Base-by-base conservation (phyloP, 805 yeast genomes). In the Saitoella complicata region DNA sequence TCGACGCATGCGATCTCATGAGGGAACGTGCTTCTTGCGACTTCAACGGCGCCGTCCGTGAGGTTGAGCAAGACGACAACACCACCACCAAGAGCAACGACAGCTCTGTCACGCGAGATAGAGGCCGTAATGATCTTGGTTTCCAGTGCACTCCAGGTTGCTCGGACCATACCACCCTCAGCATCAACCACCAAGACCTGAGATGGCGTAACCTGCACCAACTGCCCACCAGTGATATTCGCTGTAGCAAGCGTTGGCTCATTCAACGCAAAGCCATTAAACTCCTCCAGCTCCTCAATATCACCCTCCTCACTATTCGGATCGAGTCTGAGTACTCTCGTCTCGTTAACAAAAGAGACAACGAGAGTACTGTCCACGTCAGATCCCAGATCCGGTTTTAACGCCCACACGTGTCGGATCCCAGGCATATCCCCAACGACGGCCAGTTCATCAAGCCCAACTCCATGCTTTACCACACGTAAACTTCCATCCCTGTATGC, bases 401-500 rank as follows among this genome's bases (percentile, higher is more conserved):
- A 37, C 7, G 54, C 39, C 50, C 50, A 51, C 29, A 51, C 39
- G 7, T 47, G 51, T 5, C 50, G 42, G 10, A 50, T 43, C 7
- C 48, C 51, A 3, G 35, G 30, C 11, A 47, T 40, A 12, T 38
- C 45, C 6, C 31, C 44, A 6, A 50, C 38, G 34, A 47, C 49
- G 6, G 43, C 51, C 7, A 43, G 9, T 3, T 45, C 42, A 5
- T 43, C 48, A 12, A 51, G 46, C n/a, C 51, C 50, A 29, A 51
- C 50, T 8, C 54, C 51, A 10, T 47, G 38, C 5, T 48, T 45
- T 8, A 51, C 45, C 9, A 51, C 40, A 5, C 53, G 34, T 6
- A 51, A 38, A 6, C 51, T 43, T 11, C 54, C 54, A 2, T 51
- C 46, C 42, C 44, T 48, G 36, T 51, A 51, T n/a, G 47, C 54